phyloP scores from a whole-genome alignment of 1,139 yeast species.

The Magnusiomyces tetraspermus region DNA sequence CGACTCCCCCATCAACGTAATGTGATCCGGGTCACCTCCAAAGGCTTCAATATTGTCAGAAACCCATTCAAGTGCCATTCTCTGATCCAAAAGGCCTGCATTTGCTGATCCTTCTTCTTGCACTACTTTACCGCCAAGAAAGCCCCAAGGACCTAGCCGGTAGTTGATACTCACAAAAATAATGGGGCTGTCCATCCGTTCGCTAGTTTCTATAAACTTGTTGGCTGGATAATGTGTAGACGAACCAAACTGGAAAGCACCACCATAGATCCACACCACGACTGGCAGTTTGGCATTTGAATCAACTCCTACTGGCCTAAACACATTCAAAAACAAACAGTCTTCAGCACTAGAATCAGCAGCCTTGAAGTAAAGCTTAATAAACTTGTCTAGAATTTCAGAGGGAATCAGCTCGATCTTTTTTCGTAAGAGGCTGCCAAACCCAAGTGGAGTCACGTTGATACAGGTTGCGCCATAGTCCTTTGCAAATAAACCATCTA shows the following conservation, averaged over 20 bases:
- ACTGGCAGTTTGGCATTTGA: slow-evolving; percentile 19
- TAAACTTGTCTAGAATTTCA: background rate
- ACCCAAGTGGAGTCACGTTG: slow-evolving; percentile 5
- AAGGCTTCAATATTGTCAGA: slow-evolving; percentile 25
- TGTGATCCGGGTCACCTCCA: slow-evolving; percentile 29
- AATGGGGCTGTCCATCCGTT: slow-evolving; percentile 15
- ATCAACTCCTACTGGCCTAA: slow-evolving; percentile 16
- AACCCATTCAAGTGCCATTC: slow-evolving; percentile 29
- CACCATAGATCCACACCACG: slow-evolving; percentile 29
- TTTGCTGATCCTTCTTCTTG: slow-evolving; percentile 20
- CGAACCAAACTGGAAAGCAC: slow-evolving; percentile 25
- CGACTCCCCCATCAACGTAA: slow-evolving; percentile 29
- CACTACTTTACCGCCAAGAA: slow-evolving; percentile 22
- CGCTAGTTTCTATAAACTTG: slow-evolving; percentile 16
- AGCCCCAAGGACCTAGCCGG: slow-evolving; percentile 29
- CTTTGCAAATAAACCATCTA: slow-evolving; percentile 11
- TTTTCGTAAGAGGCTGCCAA: slow-evolving; percentile 3
- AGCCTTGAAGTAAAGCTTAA: slow-evolving; percentile 1
- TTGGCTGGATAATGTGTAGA: slow-evolving; percentile 14
- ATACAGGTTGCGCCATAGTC: slow-evolving; percentile 5
- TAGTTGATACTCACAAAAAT: slow-evolving; percentile 20
- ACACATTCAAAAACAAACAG: slow-evolving; percentile 26
- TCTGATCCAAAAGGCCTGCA: slow-evolving; percentile 28
- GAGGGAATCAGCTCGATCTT: background rate
- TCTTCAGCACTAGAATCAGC: slow-evolving; percentile 19